These are phyloP conservation scores for Favolaschia claudopus DNA, from an alignment of 768 basidiomycete genomes.

Conservation along the genomic window DNA sequence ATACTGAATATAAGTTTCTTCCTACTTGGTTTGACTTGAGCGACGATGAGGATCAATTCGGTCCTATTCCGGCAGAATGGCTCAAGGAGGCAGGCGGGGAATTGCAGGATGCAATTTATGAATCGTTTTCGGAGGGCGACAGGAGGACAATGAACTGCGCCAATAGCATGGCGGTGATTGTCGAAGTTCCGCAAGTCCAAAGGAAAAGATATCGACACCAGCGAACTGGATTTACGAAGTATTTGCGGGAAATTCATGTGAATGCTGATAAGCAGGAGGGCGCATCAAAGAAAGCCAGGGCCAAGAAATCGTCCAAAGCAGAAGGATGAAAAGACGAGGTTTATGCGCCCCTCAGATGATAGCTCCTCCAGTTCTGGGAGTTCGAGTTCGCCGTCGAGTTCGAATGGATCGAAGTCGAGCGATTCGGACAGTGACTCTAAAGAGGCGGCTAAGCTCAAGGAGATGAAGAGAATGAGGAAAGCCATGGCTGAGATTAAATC, in stretches of 20 bases:
- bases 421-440: too few species aligned
- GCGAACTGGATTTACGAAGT: not conserved
- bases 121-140: not conserved
- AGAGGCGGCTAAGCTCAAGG: not conserved
- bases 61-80: not conserved
- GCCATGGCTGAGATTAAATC: not conserved
- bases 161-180: constrained; percentile 2
- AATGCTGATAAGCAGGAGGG: not conserved
- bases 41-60: constrained; percentile 5
- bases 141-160: not conserved
- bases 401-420: too few species aligned
- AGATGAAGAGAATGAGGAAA: not conserved
- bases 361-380: too few species aligned
- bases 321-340: not conserved
- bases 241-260: not conserved
- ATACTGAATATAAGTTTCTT: not conserved
- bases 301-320: not conserved
- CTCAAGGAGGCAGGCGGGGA: not conserved
- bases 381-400: too few species aligned
- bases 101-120: not conserved
- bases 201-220: not conserved
- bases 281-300: not conserved
- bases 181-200: constrained; percentile 5
- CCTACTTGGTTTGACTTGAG: constrained; percentile 15
- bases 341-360: not conserved